Evolutionary conservation across 352 stramenopile species (phyloP).

Genomic region (Pythium aphanidermatum): DNA sequence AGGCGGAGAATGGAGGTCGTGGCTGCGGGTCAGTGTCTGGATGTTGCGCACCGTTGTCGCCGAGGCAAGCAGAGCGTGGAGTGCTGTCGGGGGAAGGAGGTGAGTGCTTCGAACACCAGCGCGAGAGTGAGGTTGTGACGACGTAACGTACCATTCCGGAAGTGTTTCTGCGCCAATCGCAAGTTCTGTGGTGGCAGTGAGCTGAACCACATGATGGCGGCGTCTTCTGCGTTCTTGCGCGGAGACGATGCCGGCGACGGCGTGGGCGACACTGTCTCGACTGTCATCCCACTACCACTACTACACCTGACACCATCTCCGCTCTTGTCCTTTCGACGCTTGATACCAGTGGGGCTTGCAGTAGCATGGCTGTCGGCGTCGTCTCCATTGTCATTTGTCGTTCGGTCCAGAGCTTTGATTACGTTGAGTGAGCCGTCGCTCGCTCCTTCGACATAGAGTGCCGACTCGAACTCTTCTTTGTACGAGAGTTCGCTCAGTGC

Average conservation of each 20-base stretch:
- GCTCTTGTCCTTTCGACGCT: slow-evolving; percentile 3
- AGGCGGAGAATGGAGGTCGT: background rate
- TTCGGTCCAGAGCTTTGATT: background rate
- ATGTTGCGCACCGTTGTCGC: slow-evolving; percentile 10
- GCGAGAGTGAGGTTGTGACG: background rate
- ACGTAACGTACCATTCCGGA: slow-evolving; percentile 35
- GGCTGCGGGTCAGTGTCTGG: too few species aligned
- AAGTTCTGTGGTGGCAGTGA: slow-evolving; percentile 60
- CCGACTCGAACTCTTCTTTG: slow-evolving; percentile 45
- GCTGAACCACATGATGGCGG: slow-evolving; percentile 62
- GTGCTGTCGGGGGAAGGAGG: background rate
- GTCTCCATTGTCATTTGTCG: background rate
- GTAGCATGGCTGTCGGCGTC: background rate
- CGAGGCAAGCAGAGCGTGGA: slow-evolving; percentile 11
- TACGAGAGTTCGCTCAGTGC: slow-evolving; percentile 57
- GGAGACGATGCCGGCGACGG: background rate
- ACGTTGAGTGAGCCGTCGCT: slow-evolving; percentile 11
- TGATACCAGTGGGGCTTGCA: background rate
- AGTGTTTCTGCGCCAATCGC: slow-evolving; percentile 56
- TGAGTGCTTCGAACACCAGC: background rate
- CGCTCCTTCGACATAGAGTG: slow-evolving; percentile 16
- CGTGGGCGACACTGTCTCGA: too few species aligned
- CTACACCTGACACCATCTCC: too few species aligned
- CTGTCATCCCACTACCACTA: too few species aligned
- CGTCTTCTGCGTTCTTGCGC: slow-evolving; percentile 10